Conservation (phyloP, 805 yeast species). For the Peterozyma xylosa region DNA sequence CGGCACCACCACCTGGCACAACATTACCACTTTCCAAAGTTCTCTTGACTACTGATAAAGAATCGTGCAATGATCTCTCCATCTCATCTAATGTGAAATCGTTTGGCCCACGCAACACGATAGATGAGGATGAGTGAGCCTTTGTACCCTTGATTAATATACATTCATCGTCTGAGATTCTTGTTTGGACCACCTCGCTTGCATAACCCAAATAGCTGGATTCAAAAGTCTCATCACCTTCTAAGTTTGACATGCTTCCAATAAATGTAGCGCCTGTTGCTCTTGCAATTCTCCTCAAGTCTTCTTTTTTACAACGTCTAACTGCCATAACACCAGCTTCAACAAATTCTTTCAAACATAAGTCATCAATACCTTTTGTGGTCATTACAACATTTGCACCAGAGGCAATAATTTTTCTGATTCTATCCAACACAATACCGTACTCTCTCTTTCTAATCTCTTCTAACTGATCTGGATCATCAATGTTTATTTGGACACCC, state of each 20-base stretch:
- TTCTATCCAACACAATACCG: conserved; percentile 77
- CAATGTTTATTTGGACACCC: conserved; percentile 96
- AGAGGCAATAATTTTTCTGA: conserved; percentile 69
- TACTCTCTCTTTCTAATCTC: conserved; percentile 84
- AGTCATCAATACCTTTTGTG: conserved; percentile 91
- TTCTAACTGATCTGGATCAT: conserved; percentile 95
- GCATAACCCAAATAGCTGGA: conserved; percentile 80
- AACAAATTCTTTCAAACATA: conserved; percentile 84
- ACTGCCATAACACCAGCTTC: conserved; percentile 93
- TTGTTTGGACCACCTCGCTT: conserved; percentile 83
- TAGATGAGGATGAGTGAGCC: conserved; percentile 86
- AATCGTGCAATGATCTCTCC: conserved; percentile 96
- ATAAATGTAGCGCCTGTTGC: conserved; percentile 96
- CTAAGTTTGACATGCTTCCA: conserved; percentile 82
- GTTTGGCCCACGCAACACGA: conserved; percentile 91
- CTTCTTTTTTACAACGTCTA: conserved; percentile 95
- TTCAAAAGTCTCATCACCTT: conserved; percentile 93
- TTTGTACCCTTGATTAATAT: conserved; percentile 84
- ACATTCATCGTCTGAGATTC: conserved; percentile 95
- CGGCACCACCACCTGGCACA: conserved; percentile 99
- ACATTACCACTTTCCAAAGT: conserved; percentile 90
- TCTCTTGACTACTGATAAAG: conserved; percentile 89
- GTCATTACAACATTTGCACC: conserved; percentile 93
- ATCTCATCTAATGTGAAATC: conserved; percentile 94
- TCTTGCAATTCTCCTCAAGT: conserved; percentile 90